phyloP scores from a whole-genome alignment of 169 alveolate species.

The Plasmodium adleri region DNA sequence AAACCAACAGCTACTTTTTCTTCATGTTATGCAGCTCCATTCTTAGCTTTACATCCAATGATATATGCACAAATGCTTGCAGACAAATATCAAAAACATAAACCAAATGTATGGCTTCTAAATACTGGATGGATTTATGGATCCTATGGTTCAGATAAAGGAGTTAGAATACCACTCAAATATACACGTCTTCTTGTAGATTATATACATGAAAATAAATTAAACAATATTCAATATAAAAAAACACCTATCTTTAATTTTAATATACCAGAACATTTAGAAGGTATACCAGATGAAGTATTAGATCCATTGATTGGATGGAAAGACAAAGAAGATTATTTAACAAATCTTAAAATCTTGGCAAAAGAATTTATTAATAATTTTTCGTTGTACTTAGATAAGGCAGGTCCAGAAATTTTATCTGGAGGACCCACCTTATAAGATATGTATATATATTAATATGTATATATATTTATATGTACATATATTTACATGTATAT shows the following conservation, averaged over 20 bases:
- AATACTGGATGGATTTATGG: conserved; percentile 98
- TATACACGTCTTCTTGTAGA: conserved; percentile 93
- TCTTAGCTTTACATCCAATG: conserved; percentile 95
- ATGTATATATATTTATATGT: too few species aligned
- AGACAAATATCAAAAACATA: conserved; percentile 82
- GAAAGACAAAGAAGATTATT: conserved; percentile 89
- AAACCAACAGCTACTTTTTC: conserved; percentile 96
- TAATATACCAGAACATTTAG: conserved; percentile 85
- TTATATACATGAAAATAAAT: conserved; percentile 91
- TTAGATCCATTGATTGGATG: conserved; percentile 91
- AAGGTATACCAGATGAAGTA: conserved; percentile 90
- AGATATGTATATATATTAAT: too few species aligned
- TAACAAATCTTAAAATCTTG: conserved; percentile 79
- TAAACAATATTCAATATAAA: conserved; percentile 78
- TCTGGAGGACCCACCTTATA: conserved; percentile 62
- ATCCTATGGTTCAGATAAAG: conserved; percentile 89
- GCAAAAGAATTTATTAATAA: conserved; percentile 89
- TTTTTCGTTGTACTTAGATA: conserved; percentile 84
- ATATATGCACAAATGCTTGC: conserved; percentile 91
- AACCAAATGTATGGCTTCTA: conserved; percentile 91
- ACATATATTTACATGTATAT: too few species aligned
- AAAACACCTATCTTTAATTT: conserved; percentile 90
- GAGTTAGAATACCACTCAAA: conserved; percentile 92
- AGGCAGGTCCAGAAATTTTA: conserved; percentile 54
- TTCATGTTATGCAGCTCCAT: conserved; percentile 98